phyloP scores from a whole-genome alignment of 345 rosid genomes.

The Brassica cretica region DNA sequence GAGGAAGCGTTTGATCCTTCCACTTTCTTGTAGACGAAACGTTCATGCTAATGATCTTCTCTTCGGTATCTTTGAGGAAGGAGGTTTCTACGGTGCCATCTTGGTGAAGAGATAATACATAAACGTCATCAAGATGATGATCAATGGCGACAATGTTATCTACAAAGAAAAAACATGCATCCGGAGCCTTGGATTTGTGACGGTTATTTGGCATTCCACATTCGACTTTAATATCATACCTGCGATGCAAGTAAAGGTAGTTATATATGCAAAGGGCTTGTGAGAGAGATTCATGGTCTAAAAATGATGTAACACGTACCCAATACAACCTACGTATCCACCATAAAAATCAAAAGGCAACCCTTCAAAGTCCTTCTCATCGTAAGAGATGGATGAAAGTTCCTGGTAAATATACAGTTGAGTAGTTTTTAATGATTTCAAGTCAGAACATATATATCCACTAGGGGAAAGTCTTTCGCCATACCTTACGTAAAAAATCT shows the following conservation, averaged over 20 bases:
- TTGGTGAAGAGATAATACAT: constrained; percentile 65
- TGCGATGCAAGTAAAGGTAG: constrained; percentile 35
- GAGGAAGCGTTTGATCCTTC: constrained; percentile 37
- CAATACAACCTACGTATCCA: constrained; percentile 91
- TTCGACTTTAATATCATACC: constrained; percentile 91
- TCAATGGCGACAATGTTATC: constrained; percentile 74
- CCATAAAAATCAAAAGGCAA: constrained; percentile 89
- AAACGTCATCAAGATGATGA: constrained; percentile 69
- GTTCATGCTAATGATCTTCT: constrained; percentile 55
- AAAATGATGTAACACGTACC: constrained; percentile 53
- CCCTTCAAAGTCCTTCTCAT: constrained; percentile 72
- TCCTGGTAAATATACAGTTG: constrained; percentile 53
- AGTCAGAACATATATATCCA: not conserved
- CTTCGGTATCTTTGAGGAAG: constrained; percentile 71
- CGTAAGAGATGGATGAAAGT: constrained; percentile 61
- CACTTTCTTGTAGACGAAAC: constrained; percentile 34
- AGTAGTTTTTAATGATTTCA: not conserved
- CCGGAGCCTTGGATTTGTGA: constrained; percentile 82
- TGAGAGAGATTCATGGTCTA: not conserved
- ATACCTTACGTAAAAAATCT: constrained; percentile 73
- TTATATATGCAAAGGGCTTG: not conserved
- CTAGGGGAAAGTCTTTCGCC: not conserved
- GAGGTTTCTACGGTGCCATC: constrained; percentile 33
- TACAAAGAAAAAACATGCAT: constrained; percentile 89
- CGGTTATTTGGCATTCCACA: constrained; percentile 66